Evolutionary conservation across 2,329 filamentous ascomycete genomes (phyloP).

Genomic region (Ophiostoma perfectum): DNA sequence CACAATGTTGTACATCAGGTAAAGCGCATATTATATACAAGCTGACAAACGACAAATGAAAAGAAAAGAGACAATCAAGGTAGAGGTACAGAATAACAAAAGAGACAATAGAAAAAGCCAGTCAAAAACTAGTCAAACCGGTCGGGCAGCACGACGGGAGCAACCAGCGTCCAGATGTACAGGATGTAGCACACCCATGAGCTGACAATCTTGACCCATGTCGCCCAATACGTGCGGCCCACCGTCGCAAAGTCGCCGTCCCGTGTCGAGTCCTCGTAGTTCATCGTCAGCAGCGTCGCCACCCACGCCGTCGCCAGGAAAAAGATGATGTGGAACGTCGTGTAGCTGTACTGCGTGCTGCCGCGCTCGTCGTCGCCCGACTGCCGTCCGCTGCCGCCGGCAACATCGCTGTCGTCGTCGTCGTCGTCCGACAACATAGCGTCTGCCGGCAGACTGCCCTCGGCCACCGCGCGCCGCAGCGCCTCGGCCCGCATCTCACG

Average conservation of each 20-base stretch:
- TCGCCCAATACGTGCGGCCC: slow-evolving; percentile 91
- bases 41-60: background rate
- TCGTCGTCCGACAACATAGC: slow-evolving; percentile 72
- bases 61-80: background rate
- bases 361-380: slow-evolving; percentile 81
- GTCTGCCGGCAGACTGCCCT: slow-evolving; percentile 84
- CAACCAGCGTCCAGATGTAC: slow-evolving; percentile 88
- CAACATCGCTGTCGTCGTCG: slow-evolving; percentile 57
- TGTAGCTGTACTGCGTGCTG: slow-evolving; percentile 92
- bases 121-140: slow-evolving; percentile 58
- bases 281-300: slow-evolving; percentile 76
- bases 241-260: slow-evolving; percentile 81
- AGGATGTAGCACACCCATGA: slow-evolving; percentile 94
- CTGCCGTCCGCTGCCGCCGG: slow-evolving; percentile 58
- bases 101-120: background rate
- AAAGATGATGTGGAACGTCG: slow-evolving; percentile 95
- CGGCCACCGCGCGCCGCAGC: slow-evolving; percentile 84
- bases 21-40: background rate
- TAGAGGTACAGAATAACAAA: background rate
- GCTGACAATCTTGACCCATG: slow-evolving; percentile 98
- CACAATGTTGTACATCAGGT: too few relatives aligned
- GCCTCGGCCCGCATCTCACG: slow-evolving; percentile 91
- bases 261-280: slow-evolving; percentile 59
- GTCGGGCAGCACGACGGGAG: slow-evolving; percentile 78
- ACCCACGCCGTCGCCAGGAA: slow-evolving; percentile 95